Evolutionary conservation across 2,329 filamentous ascomycete genomes (phyloP), one percentile per base, ranked within the genome.

Genomic region (Aphanoascus verrucosus): DNA sequence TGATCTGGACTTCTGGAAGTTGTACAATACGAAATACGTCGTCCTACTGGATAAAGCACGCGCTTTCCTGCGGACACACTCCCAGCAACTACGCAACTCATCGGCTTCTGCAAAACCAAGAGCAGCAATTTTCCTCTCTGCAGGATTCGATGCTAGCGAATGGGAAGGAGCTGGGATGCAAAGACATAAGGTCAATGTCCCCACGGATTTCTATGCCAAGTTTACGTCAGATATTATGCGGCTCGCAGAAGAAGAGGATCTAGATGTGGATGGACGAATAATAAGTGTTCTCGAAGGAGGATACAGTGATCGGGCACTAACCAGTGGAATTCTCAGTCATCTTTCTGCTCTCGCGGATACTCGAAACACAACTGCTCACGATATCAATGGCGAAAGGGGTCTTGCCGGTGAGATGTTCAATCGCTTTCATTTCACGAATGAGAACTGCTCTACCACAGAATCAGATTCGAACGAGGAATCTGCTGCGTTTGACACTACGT

Each of bases 91-190:
- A 31, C 75, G 73, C 8, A 72, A 74, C 15, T 72, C 77, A 0
- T 71, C 77, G 8, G 77, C 75, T 49, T 78, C 80, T 38, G 77
- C 82, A 34, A 73, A 73, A 20, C 85, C 89, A 3, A 91, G 85
- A 63, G 87, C 86, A 1, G 91, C 88, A 34, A 89, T 98, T 44
- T 98, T 98, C 71, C 73, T 98, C 48, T 97, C 91, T 44, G 90
- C 93, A 1, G 94, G 93, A 0, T 98, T 98, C 60, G 93, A 98
- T 70, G 93, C 93, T 2, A 96, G 90, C 64, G 89, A 98, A 66
- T 94, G 87, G 83, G 93, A 98, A 67, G 83, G 86, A 15, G 76
- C 80, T 3, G 88, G 88, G 2, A 98, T 98, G 93, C 93, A 98
- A 69, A 80, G 93, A 45, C 93, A 98, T 69, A 85, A 86, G 55